These are phyloP conservation scores for Arthrobotrys sphaeroides DNA, from an alignment of 2,329 filamentous ascomycete genomes.

Conservation along the genomic window DNA sequence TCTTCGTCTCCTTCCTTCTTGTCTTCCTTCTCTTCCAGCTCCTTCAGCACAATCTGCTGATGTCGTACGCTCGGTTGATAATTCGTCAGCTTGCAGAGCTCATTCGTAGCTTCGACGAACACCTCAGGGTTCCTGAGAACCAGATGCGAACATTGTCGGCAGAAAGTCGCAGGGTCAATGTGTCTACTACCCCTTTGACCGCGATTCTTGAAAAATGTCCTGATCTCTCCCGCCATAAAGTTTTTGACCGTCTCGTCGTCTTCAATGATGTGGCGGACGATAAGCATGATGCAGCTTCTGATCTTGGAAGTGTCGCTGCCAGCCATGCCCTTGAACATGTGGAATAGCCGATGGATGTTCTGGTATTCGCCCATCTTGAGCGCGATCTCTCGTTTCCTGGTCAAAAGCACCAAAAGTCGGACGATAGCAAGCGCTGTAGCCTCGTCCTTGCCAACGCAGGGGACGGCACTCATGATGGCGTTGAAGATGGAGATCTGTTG, in stretches of 20 bases:
- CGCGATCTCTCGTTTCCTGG: conserved; percentile 79
- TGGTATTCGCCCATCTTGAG: conserved; percentile 82
- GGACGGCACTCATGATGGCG: conserved; percentile 82
- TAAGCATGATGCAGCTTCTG: conserved; percentile 79
- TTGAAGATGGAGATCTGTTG: conserved; percentile 78
- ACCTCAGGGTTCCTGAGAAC: conserved; percentile 82
- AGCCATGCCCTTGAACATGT: conserved; percentile 93
- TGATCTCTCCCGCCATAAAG: conserved; percentile 90
- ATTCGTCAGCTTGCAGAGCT: conserved; percentile 77
- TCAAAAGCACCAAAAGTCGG: conserved; percentile 86
- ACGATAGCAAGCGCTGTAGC: conserved; percentile 82
- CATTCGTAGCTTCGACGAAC: conserved; percentile 87
- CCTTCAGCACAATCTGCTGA: conserved; percentile 57
- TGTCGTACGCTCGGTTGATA: conserved; percentile 61
- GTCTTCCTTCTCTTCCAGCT: conserved; percentile 51
- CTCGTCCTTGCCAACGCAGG: conserved; percentile 86
- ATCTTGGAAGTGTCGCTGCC: conserved; percentile 80
- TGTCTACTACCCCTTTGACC: conserved; percentile 63
- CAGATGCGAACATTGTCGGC: conserved; percentile 79
- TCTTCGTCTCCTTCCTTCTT: conserved; percentile 57
- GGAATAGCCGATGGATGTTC: conserved; percentile 87
- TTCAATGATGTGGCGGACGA: conserved; percentile 91
- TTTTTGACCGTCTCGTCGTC: conserved; percentile 91
- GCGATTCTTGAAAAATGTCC: conserved; percentile 72
- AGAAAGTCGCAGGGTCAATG: conserved; percentile 76